Evolutionary conservation across 2,329 filamentous ascomycete species (phyloP).

Genomic region (Scedosporium boydii): DNA sequence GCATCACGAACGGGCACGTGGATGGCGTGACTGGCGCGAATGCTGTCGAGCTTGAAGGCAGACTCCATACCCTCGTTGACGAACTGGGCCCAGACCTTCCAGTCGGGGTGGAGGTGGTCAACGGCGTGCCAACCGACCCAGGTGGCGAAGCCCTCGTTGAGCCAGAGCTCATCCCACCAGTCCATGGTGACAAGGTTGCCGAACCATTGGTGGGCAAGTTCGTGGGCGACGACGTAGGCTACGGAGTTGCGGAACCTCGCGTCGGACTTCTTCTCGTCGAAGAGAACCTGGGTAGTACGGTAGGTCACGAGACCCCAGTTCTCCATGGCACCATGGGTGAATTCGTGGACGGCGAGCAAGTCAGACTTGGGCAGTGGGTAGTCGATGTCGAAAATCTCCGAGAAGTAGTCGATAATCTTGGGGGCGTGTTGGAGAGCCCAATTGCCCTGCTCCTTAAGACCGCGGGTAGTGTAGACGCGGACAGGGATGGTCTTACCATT

Average conservation of each 20-base stretch:
- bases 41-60: constrained; percentile 80
- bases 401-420: constrained; percentile 93
- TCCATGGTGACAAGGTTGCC: constrained; percentile 94
- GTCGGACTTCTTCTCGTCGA: constrained; percentile 86
- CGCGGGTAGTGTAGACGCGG: constrained; percentile 88
- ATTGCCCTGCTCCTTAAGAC: constrained; percentile 84
- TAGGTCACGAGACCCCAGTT: constrained; percentile 97
- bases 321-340: constrained; percentile 83
- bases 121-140: constrained; percentile 96
- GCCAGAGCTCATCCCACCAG: constrained; percentile 91
- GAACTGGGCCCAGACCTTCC: constrained; percentile 97
- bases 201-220: constrained; percentile 94
- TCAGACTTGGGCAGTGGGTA: constrained; percentile 91
- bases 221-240: constrained; percentile 96
- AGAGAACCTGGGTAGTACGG: constrained; percentile 89
- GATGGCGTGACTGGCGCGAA: constrained; percentile 89
- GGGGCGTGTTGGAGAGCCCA: constrained; percentile 88
- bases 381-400: constrained; percentile 85
- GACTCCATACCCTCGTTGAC: constrained; percentile 90
- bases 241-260: constrained; percentile 86
- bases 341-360: constrained; percentile 84
- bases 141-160: constrained; percentile 94
- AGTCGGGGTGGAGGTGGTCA: constrained; percentile 88
- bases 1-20: constrained; percentile 92
- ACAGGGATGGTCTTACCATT: constrained; percentile 86